Base-by-base conservation (phyloP, 805 yeast genomes). In the Yarrowia sp. region DNA sequence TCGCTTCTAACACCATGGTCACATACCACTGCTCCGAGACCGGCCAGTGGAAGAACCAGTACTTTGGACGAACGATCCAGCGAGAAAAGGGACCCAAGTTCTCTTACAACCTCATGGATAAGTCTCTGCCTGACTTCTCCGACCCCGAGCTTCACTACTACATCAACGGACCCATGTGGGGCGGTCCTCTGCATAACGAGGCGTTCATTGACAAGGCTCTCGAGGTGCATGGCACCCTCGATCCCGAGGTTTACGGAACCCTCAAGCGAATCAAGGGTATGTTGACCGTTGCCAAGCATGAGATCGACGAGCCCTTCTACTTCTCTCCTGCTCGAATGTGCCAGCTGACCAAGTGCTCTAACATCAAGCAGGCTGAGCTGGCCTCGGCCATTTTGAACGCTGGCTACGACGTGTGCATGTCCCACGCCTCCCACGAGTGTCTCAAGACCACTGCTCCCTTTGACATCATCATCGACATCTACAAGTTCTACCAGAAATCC, bases 101-200 rank as follows among this genome's bases (percentile, higher is more conserved):
- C 57, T 85, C 88, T 72, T 89, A 78, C 73, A 86, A 88, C 33
- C 81, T 86, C 43, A 85, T 91, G 1, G 84, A 81, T 67, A 89
- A 89, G 3, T 87, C 87, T 0, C 81, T 86, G 3, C 81, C 86
- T 1, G 47, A 64, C 8, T 51, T 62, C 44, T 18, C 38, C 15
- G 84, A 86, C 10, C 76, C 81, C 8, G 73, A 79, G 45, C 95
- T 99, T 77, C 72, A 80, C 32, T 86, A 80, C 74, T 96, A 90
- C 73, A 74, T 95, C 39, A 92, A 93, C 8, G 99, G 99, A 4
- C 99, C 99, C 67, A 89, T 95, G 97, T 95, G 96, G 89, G 92
- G 86, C 10, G 96, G 92, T 0, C 79, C 82, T 7, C 75, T 95
- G 65, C 98, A 93, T 72, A 83, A 88, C 72, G 73, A 74, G 31